Evolutionary conservation across 345 rosid genomes (phyloP).

Genomic region (Salix udensis): DNA sequence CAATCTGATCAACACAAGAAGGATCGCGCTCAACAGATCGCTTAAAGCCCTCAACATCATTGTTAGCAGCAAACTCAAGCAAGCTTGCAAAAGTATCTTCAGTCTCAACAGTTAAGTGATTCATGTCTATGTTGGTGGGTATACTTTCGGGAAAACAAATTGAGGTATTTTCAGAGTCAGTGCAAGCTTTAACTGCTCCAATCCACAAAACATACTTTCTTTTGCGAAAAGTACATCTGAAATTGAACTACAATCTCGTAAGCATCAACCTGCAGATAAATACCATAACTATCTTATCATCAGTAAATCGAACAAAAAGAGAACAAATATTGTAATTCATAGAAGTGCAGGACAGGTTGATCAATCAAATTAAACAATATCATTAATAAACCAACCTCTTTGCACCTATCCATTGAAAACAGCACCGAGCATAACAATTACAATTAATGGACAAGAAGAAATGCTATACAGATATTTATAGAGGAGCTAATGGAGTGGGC

Average conservation of each 20-base stretch:
- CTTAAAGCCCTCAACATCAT: conserved; percentile 65
- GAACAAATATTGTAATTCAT: no score
- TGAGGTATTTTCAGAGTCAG: conserved; percentile 20
- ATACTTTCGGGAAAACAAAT: conserved; percentile 32
- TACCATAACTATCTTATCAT: neutral
- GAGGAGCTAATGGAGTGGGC: neutral
- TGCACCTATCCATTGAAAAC: no score
- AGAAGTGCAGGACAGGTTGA: no score
- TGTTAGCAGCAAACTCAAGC: conserved; percentile 92
- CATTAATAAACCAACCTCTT: neutral
- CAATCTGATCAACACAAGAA: conserved; percentile 63
- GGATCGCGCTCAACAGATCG: conserved; percentile 58
- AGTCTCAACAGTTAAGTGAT: conserved; percentile 72
- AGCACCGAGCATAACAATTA: no score
- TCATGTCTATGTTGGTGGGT: conserved; percentile 48
- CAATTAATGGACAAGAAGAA: neutral
- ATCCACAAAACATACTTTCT: conserved; percentile 58
- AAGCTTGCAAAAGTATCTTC: conserved; percentile 79
- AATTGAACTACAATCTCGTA: conserved; percentile 12
- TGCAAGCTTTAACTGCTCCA: conserved; percentile 37
- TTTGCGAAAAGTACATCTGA: conserved; percentile 33
- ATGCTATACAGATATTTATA: neutral
- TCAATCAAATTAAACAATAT: neutral
- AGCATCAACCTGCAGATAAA: conserved; percentile 16
- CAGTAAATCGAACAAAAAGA: neutral